Base-by-base conservation (phyloP, 441 rosid genomes). In the Omphalea diandra region DNA sequence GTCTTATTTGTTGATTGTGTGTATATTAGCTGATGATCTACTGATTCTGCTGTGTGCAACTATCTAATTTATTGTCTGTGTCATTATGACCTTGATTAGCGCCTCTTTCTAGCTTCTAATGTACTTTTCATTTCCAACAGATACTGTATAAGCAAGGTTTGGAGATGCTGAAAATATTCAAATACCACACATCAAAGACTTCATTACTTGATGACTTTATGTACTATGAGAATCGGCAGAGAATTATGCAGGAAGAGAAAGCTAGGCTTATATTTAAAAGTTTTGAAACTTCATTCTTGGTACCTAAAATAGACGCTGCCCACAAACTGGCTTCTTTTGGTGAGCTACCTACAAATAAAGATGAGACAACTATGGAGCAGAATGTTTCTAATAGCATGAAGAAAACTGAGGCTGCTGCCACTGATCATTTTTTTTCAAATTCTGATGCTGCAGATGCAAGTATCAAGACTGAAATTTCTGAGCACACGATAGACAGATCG, bases 161-260 rank as follows among this genome's bases (percentile, higher is more conserved):
- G 14, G 59, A 55, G 35, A 86, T 92, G 88, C 82, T 94, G 67
- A 88, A 83, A 63, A 72, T 89, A 78, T 88, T 92, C 79, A 90
- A 89, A 84, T 75, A 70, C 64, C 85, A 89, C 36, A 33, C 70
- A 18, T 72, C 70, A 70, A 85, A 83, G 83, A 88, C 96, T 7
- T 89, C 96, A 20, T 57, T 94, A 58, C 82, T 94, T 14, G 97
- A 94, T 71, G 99, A 92, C 76, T 92, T 94, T 36, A 65, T 73
- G 83, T 94, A 83, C 65, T 94, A 94, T 52, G 99, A 94, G 79
- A 82, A 81, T 63, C 94, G 97, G 1, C 90, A 90, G 84, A 89
- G 85, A 78, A 70, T 86, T 70, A 83, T 94, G 88, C 90, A 82
- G 75, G 94, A 90, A 73, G 97, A 87, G 86, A 89, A 88, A 76